Percentiles rank a stretch among this genome's conserved stretches.
Conservation (phyloP, 306 rosid genomes). For the Medicago ruthenica region DNA sequence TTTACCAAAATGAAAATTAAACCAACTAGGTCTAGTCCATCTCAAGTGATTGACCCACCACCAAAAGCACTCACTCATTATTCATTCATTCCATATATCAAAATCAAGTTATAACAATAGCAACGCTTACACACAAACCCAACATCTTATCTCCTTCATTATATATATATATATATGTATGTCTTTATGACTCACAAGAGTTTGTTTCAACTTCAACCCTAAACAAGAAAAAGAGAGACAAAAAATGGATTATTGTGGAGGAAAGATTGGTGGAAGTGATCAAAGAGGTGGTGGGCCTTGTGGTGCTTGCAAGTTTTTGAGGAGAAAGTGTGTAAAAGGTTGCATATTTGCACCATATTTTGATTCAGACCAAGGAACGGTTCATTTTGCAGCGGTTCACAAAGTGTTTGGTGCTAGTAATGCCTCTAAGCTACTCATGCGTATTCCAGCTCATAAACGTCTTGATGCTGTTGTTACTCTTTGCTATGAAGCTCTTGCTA, state of each 20-base stretch:
- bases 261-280: conserved; percentile 36
- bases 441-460: conserved; percentile 68
- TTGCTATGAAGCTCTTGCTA: conserved; percentile 80
- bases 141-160: conserved; percentile 21
- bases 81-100: conserved; percentile 29
- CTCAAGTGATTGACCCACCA: conserved; percentile 65
- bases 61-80: conserved; percentile 51
- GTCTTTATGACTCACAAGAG: conserved; percentile 42
- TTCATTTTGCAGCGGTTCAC: conserved; percentile 91
- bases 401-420: conserved; percentile 98
- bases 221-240: conserved; percentile 32
- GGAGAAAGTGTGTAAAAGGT: conserved; percentile 81
- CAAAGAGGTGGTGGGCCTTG: conserved; percentile 86
- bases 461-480: conserved; percentile 84
- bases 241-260: conserved; percentile 44
- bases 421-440: conserved; percentile 79
- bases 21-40: background rate
- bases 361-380: conserved; percentile 81
- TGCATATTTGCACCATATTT: conserved; percentile 93
- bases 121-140: conserved; percentile 32
- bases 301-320: conserved; percentile 91
- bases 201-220: conserved; percentile 34
- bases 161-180: conserved; percentile 22
- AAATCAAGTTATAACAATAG: conserved; percentile 33
- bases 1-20: no score